Conservation (phyloP, 1,284 basidiomycete genomes). For the Pseudozyma tsukubaensis region DNA sequence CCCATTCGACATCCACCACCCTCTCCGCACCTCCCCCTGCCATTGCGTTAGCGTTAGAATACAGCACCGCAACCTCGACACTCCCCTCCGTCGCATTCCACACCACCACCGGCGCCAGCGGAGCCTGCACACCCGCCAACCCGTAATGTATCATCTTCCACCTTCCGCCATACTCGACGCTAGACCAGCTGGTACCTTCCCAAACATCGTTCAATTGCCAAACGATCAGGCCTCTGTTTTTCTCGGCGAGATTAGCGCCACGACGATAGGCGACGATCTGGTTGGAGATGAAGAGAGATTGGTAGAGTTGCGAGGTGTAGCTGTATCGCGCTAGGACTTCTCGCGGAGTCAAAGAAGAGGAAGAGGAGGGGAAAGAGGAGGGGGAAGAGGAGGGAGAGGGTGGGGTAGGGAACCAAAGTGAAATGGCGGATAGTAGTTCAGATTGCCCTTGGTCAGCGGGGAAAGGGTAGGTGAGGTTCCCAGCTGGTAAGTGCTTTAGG, state of each 20-base stretch:
- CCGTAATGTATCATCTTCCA: slow-evolving; percentile 75
- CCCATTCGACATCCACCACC: slow-evolving; percentile 7
- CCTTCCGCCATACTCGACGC: slow-evolving; percentile 75
- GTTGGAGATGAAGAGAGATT: slow-evolving; percentile 68
- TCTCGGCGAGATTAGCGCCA: slow-evolving; percentile 75
- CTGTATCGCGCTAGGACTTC: slow-evolving; percentile 29
- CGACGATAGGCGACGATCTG: slow-evolving; percentile 77
- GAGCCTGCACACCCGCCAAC: slow-evolving; percentile 72
- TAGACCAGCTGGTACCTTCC: slow-evolving; percentile 76
- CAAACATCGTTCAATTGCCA: slow-evolving; percentile 79
- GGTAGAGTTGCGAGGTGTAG: slow-evolving; percentile 50
- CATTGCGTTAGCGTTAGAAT: not conserved
- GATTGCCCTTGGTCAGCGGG: slow-evolving; percentile 74
- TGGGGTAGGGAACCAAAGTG: slow-evolving; percentile 66
- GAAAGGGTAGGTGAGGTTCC: slow-evolving; percentile 74
- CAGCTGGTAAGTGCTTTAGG: slow-evolving; percentile 74
- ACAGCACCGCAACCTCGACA: slow-evolving; percentile 71
- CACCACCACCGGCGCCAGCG: slow-evolving; percentile 74
- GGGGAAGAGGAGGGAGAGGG: not conserved
- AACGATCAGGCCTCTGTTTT: slow-evolving; percentile 75
- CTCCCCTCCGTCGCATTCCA: slow-evolving; percentile 72
- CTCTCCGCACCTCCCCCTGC: not conserved
- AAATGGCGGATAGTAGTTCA: slow-evolving; percentile 74
- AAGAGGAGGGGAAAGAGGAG: no score
- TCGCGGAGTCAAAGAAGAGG: not conserved